phyloP scores from a whole-genome alignment of 148 eudicot genomes.

The Vaccinium macrocarpon region DNA sequence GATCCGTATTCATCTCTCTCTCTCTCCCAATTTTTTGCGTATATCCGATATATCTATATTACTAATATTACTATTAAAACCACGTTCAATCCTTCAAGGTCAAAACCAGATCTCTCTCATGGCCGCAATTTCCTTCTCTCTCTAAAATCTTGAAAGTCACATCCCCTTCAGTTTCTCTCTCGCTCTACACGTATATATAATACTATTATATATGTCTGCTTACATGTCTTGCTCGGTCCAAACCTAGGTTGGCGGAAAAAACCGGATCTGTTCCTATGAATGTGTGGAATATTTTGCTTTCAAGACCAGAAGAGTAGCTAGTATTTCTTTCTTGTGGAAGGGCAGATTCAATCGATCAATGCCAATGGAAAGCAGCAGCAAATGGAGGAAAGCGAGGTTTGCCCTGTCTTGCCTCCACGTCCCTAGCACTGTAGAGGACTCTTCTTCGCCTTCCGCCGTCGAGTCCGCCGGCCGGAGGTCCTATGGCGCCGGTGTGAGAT shows the following conservation, averaged over 20 bases:
- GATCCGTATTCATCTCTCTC: neutral
- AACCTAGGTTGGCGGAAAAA: too few relatives aligned
- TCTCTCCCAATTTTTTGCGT: neutral
- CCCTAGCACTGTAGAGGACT: neutral
- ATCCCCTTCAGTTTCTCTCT: neutral
- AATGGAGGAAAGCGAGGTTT: neutral
- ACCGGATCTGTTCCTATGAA: neutral
- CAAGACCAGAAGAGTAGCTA: neutral
- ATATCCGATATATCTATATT: neutral
- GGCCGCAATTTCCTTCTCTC: neutral
- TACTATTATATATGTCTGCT: too few relatives aligned
- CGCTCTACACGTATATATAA: neutral
- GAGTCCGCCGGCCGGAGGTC: neutral
- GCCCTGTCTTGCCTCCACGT: neutral
- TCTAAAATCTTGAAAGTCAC: neutral
- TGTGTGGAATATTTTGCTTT: neutral
- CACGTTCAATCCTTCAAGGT: neutral
- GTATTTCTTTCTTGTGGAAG: neutral
- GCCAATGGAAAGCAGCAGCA: neutral
- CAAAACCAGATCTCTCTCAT: neutral
- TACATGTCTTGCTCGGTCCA: too few relatives aligned
- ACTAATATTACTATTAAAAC: neutral
- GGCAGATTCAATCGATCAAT: neutral
- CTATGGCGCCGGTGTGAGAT: neutral
- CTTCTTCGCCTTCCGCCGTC: neutral